Conservation (phyloP, 768 basidiomycete species). For the Russula earlei region DNA sequence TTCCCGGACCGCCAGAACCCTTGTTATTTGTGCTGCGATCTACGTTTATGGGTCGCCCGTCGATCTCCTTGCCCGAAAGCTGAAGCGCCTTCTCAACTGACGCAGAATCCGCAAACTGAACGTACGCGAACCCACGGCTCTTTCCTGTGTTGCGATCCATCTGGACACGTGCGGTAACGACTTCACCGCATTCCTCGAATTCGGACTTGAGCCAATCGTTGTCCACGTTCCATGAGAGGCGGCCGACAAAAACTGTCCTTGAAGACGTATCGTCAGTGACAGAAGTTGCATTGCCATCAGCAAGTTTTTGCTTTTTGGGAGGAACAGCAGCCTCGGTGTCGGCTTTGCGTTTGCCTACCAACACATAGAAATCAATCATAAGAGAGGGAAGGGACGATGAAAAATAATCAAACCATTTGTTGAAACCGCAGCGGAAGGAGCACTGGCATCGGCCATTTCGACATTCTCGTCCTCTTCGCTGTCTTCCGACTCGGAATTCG, state of each 20-base stretch:
- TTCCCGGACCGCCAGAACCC: conserved; percentile 31
- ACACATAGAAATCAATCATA: neutral
- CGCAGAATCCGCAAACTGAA: conserved; percentile 59
- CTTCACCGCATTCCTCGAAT: conserved; percentile 82
- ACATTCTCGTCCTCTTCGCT: conserved; percentile 42
- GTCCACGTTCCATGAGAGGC: conserved; percentile 93
- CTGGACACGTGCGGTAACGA: conserved; percentile 82
- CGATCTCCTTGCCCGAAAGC: conserved; percentile 82
- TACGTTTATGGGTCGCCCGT: conserved; percentile 81
- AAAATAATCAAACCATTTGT: conserved; percentile 14
- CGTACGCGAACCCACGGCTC: conserved; percentile 80
- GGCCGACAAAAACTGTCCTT: conserved; percentile 83
- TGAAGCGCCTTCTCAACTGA: conserved; percentile 75
- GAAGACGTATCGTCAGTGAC: conserved; percentile 32
- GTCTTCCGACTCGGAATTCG: conserved; percentile 20
- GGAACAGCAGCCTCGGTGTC: conserved; percentile 48
- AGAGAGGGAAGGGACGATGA: neutral
- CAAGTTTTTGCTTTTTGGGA: conserved; percentile 77
- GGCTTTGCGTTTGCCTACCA: conserved; percentile 72
- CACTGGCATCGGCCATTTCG: conserved; percentile 43
- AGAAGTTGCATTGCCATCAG: conserved; percentile 43
- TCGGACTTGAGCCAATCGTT: conserved; percentile 90
- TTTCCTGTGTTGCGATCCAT: conserved; percentile 73
- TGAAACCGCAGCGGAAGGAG: conserved; percentile 25
- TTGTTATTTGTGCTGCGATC: conserved; percentile 59